Base-by-base conservation (phyloP, 1,284 basidiomycete species). In the Cutaneotrichosporon dermatis region DNA sequence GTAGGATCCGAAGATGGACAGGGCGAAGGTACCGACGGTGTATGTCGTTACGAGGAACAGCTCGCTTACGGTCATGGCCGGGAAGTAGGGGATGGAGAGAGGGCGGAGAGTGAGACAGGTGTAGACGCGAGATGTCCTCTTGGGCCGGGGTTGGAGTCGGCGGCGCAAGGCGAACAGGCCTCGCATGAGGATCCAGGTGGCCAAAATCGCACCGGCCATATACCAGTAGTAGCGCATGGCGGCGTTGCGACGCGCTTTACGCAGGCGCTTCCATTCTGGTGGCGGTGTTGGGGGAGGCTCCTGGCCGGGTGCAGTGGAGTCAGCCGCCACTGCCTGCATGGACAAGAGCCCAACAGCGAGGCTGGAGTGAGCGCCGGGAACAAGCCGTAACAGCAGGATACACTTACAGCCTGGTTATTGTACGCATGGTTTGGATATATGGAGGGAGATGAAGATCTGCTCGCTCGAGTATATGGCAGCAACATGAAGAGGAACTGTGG, bases 151-250 rank as follows among this genome's bases (percentile, higher is more conserved):
- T 6, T 16, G 4, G n/a, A 39, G 8, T 5, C 49, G 49, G 10
- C 49, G 13, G 3, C 37, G 35, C 12, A 51, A 36, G 4, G 36
- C 36, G 49, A 12, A 40, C 5, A 51, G 25, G 4, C 6, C 15
- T 1, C 49, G 49, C 49, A 51, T 6, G n/a, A 51, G n/a, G 15
- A 51, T 51, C 36, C 35, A 40, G 3, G 15, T 5, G 7, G 10
- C 10, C 7, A 51, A 2, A 9, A 37, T 7, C 8, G 36, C 49
- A 7, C 36, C 37, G 3, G 16, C 49, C 37, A 51, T 37, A 15
- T 51, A 51, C 49, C 49, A 51, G 49, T 51, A 51, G 49, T 51
- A 51, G 2, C 35, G 35, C 49, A 51, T 51, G 49, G 49, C 49
- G 37, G 35, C 37, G 37, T 51, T 35, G 36, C 49, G 49, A n/a